phyloP scores from a whole-genome alignment of 2,329 filamentous ascomycete species.

The Aspergillus sp. region DNA sequence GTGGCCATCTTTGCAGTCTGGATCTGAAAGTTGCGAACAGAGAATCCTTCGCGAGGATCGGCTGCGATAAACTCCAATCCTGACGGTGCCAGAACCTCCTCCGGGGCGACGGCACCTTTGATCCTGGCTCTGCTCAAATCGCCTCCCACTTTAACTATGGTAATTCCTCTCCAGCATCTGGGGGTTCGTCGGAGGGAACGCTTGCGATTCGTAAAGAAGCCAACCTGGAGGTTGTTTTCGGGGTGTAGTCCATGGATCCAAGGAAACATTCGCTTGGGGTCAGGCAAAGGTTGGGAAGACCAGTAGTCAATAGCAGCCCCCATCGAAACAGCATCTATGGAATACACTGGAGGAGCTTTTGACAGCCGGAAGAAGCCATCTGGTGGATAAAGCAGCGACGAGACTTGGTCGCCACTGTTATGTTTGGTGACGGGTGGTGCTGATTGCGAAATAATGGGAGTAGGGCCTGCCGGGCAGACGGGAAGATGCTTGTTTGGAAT shows the following conservation, averaged over 20 bases:
- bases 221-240: conserved; percentile 79
- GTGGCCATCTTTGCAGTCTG: conserved; percentile 83
- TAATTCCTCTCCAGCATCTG: conserved; percentile 72
- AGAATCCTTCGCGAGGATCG: conserved; percentile 87
- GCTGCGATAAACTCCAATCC: conserved; percentile 68
- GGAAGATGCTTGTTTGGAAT: conserved; percentile 88
- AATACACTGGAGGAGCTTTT: conserved; percentile 61
- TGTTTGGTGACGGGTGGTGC: conserved; percentile 60
- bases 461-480: conserved; percentile 78
- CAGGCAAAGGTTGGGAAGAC: conserved; percentile 74
- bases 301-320: conserved; percentile 70
- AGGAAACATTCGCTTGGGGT: conserved; percentile 83
- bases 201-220: conserved; percentile 79
- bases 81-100: conserved; percentile 66
- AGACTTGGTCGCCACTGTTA: conserved; percentile 50
- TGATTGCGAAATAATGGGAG: conserved; percentile 56
- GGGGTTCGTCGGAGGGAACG: conserved; percentile 67
- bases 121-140: conserved; percentile 69
- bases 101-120: conserved; percentile 79
- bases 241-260: conserved; percentile 94
- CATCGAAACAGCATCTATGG: conserved; percentile 65
- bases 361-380: conserved; percentile 55
- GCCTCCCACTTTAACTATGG: conserved; percentile 83
- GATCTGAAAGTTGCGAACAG: conserved; percentile 95
- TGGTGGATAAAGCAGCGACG: conserved; percentile 72